Percentiles rank a stretch among this genome's conserved stretches.
phyloP scores from a whole-genome alignment of 2,329 filamentous ascomycete species.

The Clonostachys sp. region DNA sequence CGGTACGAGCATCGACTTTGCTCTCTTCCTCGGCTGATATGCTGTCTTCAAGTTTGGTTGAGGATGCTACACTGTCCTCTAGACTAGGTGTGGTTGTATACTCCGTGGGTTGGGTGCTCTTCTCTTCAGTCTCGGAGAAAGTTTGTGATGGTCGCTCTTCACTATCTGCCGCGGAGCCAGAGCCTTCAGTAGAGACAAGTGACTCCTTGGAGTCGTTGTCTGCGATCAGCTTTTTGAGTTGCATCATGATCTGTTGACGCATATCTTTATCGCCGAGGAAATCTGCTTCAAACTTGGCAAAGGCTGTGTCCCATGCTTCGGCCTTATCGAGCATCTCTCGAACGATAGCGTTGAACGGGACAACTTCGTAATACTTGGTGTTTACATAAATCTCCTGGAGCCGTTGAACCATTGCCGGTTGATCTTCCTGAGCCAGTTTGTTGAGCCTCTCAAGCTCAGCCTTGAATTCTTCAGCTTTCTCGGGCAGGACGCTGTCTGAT shows the following conservation, averaged over 20 bases:
- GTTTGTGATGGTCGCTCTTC: constrained; percentile 41
- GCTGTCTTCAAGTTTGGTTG: constrained; percentile 9
- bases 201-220: constrained; percentile 83
- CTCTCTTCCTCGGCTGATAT: constrained; percentile 20
- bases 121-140: constrained; percentile 41
- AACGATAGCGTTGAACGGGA: constrained; percentile 85
- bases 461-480: constrained; percentile 79
- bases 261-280: constrained; percentile 98
- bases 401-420: constrained; percentile 66
- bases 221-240: constrained; percentile 91
- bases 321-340: constrained; percentile 90
- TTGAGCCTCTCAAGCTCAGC: constrained; percentile 74
- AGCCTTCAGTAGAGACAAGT: constrained; percentile 64
- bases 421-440: constrained; percentile 80
- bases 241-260: constrained; percentile 81
- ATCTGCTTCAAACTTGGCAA: constrained; percentile 85
- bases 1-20: constrained; percentile 6
- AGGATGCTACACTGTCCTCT: constrained; percentile 20
- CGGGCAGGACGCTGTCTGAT: constrained; percentile 83
- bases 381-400: constrained; percentile 88
- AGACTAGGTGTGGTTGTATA: constrained; percentile 21
- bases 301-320: constrained; percentile 87
- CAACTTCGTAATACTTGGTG: constrained; percentile 94
- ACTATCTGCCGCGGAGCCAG: constrained; percentile 46
- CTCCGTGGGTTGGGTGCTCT: constrained; percentile 36